Conservation (phyloP, 1,139 yeast species). For the Taphrina flavorubra region DNA sequence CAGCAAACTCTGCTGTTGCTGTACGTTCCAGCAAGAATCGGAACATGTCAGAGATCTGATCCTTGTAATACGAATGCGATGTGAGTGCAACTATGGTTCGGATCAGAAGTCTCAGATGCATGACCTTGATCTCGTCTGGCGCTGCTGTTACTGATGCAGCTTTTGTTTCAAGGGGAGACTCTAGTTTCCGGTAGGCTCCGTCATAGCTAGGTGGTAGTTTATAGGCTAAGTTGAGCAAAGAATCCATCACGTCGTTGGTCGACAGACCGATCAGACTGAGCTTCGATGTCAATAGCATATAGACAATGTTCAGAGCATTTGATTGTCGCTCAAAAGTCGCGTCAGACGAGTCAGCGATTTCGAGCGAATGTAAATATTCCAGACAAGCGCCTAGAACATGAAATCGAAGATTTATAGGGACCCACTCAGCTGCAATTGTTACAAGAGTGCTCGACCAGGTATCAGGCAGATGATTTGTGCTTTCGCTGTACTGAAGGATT, state of each 20-base stretch:
- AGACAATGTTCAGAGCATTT: slow-evolving; percentile 60
- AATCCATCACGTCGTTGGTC: slow-evolving; percentile 77
- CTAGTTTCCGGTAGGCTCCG: neutral
- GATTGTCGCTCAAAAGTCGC: slow-evolving; percentile 49
- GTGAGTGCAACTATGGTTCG: slow-evolving; percentile 66
- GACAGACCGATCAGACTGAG: slow-evolving; percentile 89
- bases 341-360: slow-evolving; percentile 47
- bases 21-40: slow-evolving; percentile 54
- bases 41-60: slow-evolving; percentile 78
- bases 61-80: slow-evolving; percentile 74
- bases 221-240: slow-evolving; percentile 66
- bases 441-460: slow-evolving; percentile 66
- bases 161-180: neutral
- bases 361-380: slow-evolving; percentile 46
- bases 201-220: slow-evolving; percentile 51
- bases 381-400: slow-evolving; percentile 61
- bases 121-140: slow-evolving; percentile 14
- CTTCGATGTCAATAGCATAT: slow-evolving; percentile 69
- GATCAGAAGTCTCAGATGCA: slow-evolving; percentile 47
- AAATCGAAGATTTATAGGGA: slow-evolving; percentile 88
- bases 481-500: slow-evolving; percentile 51
- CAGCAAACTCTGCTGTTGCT: neutral
- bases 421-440: slow-evolving; percentile 72
- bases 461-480: slow-evolving; percentile 47
- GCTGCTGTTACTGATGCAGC: neutral